Evolutionary conservation across 2,329 filamentous ascomycete genomes (phyloP), one percentile per base, ranked within the genome.

Genomic region (Aspergillus pseudotamarii): DNA sequence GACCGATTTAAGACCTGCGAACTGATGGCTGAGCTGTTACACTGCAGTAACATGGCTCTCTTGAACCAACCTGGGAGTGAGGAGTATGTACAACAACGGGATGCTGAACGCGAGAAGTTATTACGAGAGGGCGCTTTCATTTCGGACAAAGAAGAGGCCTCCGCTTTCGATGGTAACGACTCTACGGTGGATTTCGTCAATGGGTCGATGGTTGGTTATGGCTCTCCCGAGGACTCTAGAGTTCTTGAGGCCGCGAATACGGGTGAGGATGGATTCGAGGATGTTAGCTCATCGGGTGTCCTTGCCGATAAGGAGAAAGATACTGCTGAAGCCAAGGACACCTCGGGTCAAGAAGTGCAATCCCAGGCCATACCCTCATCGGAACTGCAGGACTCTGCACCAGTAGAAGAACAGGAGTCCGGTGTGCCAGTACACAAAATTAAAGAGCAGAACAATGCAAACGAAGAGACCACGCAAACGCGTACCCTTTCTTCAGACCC

Each of bases 1-100:
- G 95, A 99, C 78, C 87, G 95, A 23, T 99, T 99, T 84, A 99
- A 99, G 83, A 98, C 95, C 0, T 99, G 95, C 78, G 95, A 99
- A 79, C 84, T 99, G 64, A 98, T 99, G 95, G 95, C 95, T 1
- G 95, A 99, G 78, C 83, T 99, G 51, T 81, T 99, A 45, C 95
- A 99, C 78, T 99, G 95, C 79, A 98, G 94, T 77, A 99, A 99
- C 76, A 99, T 99, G 95, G 94, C 92, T 6, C 83, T 99, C 41
- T 82, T 99, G 68, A 99, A 99, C 74, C 94, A 98, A 75, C 83
- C 88, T 11, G 95, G 94, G 36, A 94, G 93, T 12, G 94, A 99
- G 75, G 89, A 93, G 68, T 88, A 97, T 67, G 93, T 98, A 64
- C 88, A 86, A 64, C 84, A 88, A 48, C 87, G 95, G 64, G 94